Conservation (phyloP, 805 yeast species). For the Yamadazyma laniorum region DNA sequence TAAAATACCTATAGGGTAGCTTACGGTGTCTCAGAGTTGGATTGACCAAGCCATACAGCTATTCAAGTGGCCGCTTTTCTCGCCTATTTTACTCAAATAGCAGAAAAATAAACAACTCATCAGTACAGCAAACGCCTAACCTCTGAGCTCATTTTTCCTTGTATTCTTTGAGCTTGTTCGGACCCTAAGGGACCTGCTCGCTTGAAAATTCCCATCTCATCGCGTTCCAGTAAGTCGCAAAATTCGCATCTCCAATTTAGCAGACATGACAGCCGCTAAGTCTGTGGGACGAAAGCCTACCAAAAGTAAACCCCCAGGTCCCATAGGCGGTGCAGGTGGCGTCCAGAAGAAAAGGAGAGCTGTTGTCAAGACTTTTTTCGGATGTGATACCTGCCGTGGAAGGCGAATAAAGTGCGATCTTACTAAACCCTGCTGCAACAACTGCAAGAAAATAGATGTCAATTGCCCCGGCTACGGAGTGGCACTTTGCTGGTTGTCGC, state of each 20-base stretch:
- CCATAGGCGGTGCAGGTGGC: not conserved
- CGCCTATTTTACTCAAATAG: too few relatives aligned
- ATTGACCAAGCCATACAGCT: too few relatives aligned
- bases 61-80: too few relatives aligned
- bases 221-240: not conserved
- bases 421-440: slow-evolving; percentile 63
- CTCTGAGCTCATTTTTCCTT: too few relatives aligned
- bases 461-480: slow-evolving; percentile 82
- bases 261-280: not conserved
- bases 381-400: slow-evolving; percentile 84
- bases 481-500: slow-evolving; percentile 69
- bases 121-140: too few relatives aligned
- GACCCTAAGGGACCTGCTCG: too few relatives aligned
- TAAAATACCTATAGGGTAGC: too few relatives aligned
- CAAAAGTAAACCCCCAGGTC: not conserved
- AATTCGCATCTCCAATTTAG: not conserved
- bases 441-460: slow-evolving; percentile 66
- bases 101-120: too few relatives aligned
- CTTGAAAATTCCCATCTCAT: slow-evolving; percentile 4
- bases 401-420: slow-evolving; percentile 82
- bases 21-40: too few relatives aligned
- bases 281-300: slow-evolving; percentile 1
- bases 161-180: too few relatives aligned
- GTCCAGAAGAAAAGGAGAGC: slow-evolving; percentile 7
- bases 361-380: slow-evolving; percentile 69